Evolutionary conservation across 768 basidiomycete genomes (phyloP).

Genomic region (Lactarius sanguifluus): DNA sequence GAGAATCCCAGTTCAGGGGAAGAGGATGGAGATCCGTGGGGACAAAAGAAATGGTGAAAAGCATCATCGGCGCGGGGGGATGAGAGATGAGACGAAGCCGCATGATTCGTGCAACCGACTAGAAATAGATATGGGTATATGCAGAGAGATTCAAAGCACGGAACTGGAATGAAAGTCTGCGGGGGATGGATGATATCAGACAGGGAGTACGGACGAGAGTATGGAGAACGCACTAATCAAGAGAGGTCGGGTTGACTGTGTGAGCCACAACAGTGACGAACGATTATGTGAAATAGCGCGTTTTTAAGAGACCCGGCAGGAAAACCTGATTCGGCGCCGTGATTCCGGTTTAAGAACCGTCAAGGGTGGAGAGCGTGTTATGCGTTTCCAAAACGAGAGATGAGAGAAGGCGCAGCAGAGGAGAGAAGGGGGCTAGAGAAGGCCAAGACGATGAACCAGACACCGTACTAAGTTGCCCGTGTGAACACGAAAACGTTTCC

Average conservation of each 20-base stretch:
- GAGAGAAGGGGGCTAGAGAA: not conserved
- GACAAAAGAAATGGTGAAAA: conserved; percentile 58
- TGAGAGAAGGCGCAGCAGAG: not conserved
- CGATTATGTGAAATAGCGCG: not conserved
- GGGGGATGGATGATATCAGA: not conserved
- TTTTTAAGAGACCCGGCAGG: conserved; percentile 8
- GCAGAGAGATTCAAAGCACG: conserved; percentile 18
- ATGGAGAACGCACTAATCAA: conserved; percentile 19
- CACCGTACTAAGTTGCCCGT: not conserved
- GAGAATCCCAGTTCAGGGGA: conserved; percentile 54
- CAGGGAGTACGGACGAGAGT: not conserved
- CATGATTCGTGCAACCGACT: conserved; percentile 41
- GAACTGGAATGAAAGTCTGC: conserved; percentile 1
- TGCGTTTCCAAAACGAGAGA: conserved; percentile 19
- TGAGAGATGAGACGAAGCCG: conserved; percentile 54
- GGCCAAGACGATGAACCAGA: not conserved
- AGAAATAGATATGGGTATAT: conserved; percentile 26
- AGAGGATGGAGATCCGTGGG: conserved; percentile 41
- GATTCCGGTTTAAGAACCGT: not conserved
- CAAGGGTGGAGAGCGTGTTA: conserved; percentile 8
- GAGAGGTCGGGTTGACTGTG: conserved; percentile 7
- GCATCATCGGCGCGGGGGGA: conserved; percentile 50
- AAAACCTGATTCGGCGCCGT: conserved; percentile 5
- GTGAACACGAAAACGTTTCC: not conserved
- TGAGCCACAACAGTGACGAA: not conserved